Percentiles rank a stretch among this genome's conserved stretches.
phyloP scores from a whole-genome alignment of 2,329 filamentous ascomycete species.

The Trichophaea hybrida region DNA sequence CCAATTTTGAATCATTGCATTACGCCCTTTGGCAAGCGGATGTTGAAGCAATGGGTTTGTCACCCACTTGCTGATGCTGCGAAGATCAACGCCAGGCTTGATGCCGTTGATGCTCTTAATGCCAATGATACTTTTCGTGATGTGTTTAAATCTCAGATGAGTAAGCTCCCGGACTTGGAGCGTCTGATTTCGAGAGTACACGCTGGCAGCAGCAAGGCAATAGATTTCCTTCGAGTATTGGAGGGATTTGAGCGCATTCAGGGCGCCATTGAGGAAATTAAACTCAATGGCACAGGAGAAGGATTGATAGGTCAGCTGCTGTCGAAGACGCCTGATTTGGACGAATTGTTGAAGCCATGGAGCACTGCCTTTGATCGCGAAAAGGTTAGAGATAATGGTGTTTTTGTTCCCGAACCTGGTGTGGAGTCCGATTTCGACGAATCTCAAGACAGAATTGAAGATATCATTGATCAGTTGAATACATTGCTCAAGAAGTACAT shows the following conservation, averaged over 20 bases:
- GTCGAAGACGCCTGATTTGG: conserved; percentile 69
- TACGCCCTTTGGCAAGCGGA: conserved; percentile 84
- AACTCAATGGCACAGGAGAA: conserved; percentile 58
- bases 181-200: conserved; percentile 88
- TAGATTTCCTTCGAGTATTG: conserved; percentile 84
- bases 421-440: conserved; percentile 86
- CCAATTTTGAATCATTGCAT: conserved; percentile 82
- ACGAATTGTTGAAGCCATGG: conserved; percentile 64
- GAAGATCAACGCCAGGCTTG: conserved; percentile 83
- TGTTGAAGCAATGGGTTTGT: conserved; percentile 94
- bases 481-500: conserved; percentile 56
- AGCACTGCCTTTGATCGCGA: conserved; percentile 76
- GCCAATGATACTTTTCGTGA: conserved; percentile 67
- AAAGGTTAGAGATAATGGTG: conserved; percentile 57
- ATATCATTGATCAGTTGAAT: conserved; percentile 59
- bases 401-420: conserved; percentile 71
- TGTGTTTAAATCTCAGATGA: conserved; percentile 74
- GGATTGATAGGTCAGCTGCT: conserved; percentile 76
- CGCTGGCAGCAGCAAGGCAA: conserved; percentile 72
- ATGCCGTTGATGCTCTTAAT: conserved; percentile 88
- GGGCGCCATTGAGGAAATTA: conserved; percentile 72
- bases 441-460: conserved; percentile 61
- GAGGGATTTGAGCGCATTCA: conserved; percentile 98
- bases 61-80: conserved; percentile 76
- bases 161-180: conserved; percentile 87